Percentiles rank a stretch among this genome's conserved stretches.
Evolutionary conservation across 495 filamentous ascomycete species (phyloP).

Genomic region (Trichodelitschia bisporula): DNA sequence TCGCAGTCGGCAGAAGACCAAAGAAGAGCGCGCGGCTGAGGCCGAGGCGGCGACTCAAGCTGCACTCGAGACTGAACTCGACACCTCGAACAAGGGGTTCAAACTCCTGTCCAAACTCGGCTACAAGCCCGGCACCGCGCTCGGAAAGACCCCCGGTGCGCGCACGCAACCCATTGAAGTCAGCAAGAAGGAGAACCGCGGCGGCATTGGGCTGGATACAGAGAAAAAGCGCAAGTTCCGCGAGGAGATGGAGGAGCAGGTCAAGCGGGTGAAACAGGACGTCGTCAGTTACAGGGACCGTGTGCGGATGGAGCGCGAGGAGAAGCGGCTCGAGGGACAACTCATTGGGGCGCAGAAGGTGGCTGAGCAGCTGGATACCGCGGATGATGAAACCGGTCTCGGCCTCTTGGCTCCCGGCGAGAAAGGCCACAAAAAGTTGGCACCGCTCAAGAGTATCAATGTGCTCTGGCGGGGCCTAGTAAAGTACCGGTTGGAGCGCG

Average conservation of each 20-base stretch:
- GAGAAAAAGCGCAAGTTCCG: constrained; percentile 62
- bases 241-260: constrained; percentile 24
- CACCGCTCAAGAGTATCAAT: constrained; percentile 23
- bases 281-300: constrained; percentile 59
- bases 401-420: too few relatives aligned
- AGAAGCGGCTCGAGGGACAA: constrained; percentile 37
- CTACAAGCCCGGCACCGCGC: constrained; percentile 43
- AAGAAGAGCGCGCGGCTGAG: constrained; percentile 51
- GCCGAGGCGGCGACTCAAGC: constrained; percentile 46
- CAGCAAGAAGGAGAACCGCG: constrained; percentile 46
- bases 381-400: constrained; percentile 18
- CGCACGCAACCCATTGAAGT: constrained; percentile 42
- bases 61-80: constrained; percentile 44
- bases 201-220: constrained; percentile 65
- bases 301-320: constrained; percentile 44
- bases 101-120: constrained; percentile 96
- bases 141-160: constrained; percentile 31
- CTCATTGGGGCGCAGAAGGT: constrained; percentile 59
- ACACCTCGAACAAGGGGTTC: constrained; percentile 47
- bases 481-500: constrained; percentile 38
- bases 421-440: constrained; percentile 2
- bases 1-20: constrained; percentile 42
- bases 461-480: constrained; percentile 60
- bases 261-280: constrained; percentile 38
- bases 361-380: constrained; percentile 47